Evolutionary conservation across 805 yeast species (phyloP).

Genomic region (Candida sakaeoensis): DNA sequence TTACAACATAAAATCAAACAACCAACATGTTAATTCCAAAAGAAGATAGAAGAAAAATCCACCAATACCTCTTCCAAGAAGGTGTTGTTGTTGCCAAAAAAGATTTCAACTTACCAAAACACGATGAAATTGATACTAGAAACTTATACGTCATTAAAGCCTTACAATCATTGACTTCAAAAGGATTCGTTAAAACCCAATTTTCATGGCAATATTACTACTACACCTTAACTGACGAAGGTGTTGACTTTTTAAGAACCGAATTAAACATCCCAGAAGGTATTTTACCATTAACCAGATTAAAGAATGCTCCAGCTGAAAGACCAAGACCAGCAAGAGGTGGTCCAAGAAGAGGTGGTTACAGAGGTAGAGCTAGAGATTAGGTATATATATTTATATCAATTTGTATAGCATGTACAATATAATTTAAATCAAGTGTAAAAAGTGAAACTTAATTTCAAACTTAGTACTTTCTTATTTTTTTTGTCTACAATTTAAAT

Average conservation of each 20-base stretch:
- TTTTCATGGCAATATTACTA: constrained; percentile 99
- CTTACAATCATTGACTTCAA: constrained; percentile 97
- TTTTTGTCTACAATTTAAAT: constrained; percentile 1
- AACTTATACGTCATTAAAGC: constrained; percentile 98
- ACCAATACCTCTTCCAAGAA: constrained; percentile 98
- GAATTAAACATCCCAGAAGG: constrained; percentile 98
- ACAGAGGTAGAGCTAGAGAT: constrained; percentile 65
- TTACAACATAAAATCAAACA: constrained; percentile 1
- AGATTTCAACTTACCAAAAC: constrained; percentile 96
- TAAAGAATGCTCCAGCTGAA: constrained; percentile 89
- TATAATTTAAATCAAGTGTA: neutral
- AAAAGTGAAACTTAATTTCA: neutral
- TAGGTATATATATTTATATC: constrained; percentile 19
- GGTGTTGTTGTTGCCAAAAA: constrained; percentile 99
- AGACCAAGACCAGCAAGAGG: constrained; percentile 50
- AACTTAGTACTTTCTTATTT: neutral
- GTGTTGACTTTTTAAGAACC: constrained; percentile 97
- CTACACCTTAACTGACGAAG: constrained; percentile 99
- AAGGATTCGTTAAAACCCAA: constrained; percentile 99
- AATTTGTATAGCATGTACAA: constrained; percentile 4
- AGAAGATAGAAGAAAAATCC: constrained; percentile 99
- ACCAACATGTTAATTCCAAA: constrained; percentile 92
- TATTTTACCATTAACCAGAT: constrained; percentile 97
- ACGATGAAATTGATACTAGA: constrained; percentile 97
- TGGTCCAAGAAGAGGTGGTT: constrained; percentile 34